Base-by-base conservation (phyloP, 306 rosid genomes). In the Malus fusca region DNA sequence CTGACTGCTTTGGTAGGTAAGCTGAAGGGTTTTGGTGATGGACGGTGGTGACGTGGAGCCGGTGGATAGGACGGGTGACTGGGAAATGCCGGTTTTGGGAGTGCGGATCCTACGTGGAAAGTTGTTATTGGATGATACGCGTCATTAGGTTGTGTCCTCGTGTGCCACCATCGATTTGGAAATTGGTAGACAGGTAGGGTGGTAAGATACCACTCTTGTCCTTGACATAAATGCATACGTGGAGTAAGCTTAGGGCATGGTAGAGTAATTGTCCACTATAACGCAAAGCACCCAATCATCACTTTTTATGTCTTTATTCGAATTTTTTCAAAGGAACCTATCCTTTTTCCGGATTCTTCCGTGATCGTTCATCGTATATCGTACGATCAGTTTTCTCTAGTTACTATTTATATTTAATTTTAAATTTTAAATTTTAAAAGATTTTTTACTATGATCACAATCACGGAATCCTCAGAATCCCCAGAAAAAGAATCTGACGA, bases 71-170 rank as follows among this genome's bases (percentile, higher is more conserved):
- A 9, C 18, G 6, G 43, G 71, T 71, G 64, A 78, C 83, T 4
- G 85, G 40, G 79, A 51, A 59, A 28, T 80, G 78, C 84, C 81
- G 65, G 89, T 80, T 68, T 69, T 25, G 19, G 6, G 44, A 28
- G 46, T 3, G 23, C 19, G 65, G 70, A 31, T n/a, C 88, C 42
- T 76, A 78, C 63, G 66, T 85, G 97, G 84, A 52, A 2, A 11
- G 3, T 48, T 75, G 42, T 86, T 19, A 88, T 89, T 91, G 90
- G 97, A 13, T 7, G 53, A 17, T 80, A 86, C 84, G 84, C 94
- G 97, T 91, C 94, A 89, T 62, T 17, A 48, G 60, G 52, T 31
- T 73, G 58, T 59, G 77, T 59, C 17, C 14, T 21, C 8, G 30
- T 73, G 53, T 59, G 62, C 71, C 14, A 31, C 75, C 65, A 31